A percentile compares a stretch with the other conserved stretches of the same genome.
Evolutionary conservation across 2,329 filamentous ascomycete genomes (phyloP).

Genomic region (Grosmannia penicillata): DNA sequence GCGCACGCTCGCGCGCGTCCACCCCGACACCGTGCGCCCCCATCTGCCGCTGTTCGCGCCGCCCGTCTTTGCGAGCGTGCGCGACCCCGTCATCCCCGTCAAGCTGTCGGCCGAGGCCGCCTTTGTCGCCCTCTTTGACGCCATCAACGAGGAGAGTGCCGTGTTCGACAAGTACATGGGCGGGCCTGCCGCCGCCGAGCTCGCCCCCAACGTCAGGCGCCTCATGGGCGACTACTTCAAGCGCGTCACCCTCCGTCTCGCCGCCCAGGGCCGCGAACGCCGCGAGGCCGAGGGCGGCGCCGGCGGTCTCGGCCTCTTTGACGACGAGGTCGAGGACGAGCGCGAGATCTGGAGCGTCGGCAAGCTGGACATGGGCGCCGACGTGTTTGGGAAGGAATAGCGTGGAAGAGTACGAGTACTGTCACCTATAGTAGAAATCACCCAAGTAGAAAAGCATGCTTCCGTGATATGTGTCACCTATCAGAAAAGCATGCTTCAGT

Average conservation of each 20-base stretch:
- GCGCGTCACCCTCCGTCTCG: constrained; percentile 70
- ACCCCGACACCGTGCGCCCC: constrained; percentile 67
- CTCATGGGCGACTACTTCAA: constrained; percentile 98
- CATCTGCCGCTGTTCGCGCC: constrained; percentile 69
- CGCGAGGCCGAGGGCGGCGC: constrained; percentile 82
- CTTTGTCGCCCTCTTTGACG: constrained; percentile 79
- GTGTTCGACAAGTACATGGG: constrained; percentile 87
- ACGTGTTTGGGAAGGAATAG: constrained; percentile 32
- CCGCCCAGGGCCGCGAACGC: constrained; percentile 75
- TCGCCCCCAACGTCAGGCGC: constrained; percentile 51
- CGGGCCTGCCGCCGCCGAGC: constrained; percentile 44
- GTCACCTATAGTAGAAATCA: no score
- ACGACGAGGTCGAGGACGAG: constrained; percentile 89
- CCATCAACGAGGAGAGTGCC: constrained; percentile 71
- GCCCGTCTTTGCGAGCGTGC: constrained; percentile 76
- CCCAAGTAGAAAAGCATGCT: neutral
- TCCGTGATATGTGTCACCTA: no score
- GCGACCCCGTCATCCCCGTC: constrained; percentile 84
- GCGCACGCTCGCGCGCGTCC: constrained; percentile 66
- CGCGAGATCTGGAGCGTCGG: constrained; percentile 93
- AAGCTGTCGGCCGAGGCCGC: constrained; percentile 91
- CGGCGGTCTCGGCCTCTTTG: constrained; percentile 71
- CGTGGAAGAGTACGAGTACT: neutral
- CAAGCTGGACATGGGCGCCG: constrained; percentile 63
- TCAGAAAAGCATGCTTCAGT: no score